These are phyloP conservation scores for Dactylella cylindrospora DNA, from an alignment of 2,329 filamentous ascomycete genomes.

Conservation along the genomic window DNA sequence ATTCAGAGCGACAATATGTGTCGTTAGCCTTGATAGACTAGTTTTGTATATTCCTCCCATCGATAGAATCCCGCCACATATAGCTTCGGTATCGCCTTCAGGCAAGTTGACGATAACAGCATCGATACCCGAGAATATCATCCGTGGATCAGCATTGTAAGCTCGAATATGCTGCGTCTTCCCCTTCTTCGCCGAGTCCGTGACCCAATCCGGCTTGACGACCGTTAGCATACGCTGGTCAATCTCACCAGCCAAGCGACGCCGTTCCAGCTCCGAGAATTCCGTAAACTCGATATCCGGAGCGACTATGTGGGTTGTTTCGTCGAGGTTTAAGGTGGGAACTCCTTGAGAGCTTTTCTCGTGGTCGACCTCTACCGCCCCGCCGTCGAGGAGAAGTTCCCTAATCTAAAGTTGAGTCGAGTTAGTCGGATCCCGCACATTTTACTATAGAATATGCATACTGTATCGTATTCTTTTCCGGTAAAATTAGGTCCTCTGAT, in stretches of 20 bases:
- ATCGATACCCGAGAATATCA: conserved; percentile 84
- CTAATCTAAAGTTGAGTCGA: no score
- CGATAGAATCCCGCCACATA: conserved; percentile 83
- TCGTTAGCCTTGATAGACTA: conserved; percentile 71
- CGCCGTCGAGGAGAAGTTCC: conserved; percentile 52
- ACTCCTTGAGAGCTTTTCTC: conserved; percentile 25
- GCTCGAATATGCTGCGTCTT: conserved; percentile 77
- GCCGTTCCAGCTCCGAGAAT: conserved; percentile 71
- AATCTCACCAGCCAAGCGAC: conserved; percentile 49
- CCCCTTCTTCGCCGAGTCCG: conserved; percentile 66
- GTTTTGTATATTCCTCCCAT: conserved; percentile 81
- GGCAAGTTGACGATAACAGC: conserved; percentile 84
- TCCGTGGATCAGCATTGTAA: conserved; percentile 83
- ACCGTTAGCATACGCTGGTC: conserved; percentile 69
- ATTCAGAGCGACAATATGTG: conserved; percentile 82
- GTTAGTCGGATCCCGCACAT: no score
- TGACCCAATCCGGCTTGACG: conserved; percentile 79
- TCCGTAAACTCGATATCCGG: conserved; percentile 88
- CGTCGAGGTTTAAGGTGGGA: conserved; percentile 51
- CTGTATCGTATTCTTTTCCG: conserved; percentile 35
- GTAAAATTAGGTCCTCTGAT: conserved; percentile 38
- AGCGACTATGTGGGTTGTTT: conserved; percentile 68
- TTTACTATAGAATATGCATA: no score
- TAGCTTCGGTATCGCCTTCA: conserved; percentile 82
- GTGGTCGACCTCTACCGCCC: conserved; percentile 49